Base-by-base conservation (phyloP, 225 moss, liverwort and hornwort species). In the Neckera pumila region DNA sequence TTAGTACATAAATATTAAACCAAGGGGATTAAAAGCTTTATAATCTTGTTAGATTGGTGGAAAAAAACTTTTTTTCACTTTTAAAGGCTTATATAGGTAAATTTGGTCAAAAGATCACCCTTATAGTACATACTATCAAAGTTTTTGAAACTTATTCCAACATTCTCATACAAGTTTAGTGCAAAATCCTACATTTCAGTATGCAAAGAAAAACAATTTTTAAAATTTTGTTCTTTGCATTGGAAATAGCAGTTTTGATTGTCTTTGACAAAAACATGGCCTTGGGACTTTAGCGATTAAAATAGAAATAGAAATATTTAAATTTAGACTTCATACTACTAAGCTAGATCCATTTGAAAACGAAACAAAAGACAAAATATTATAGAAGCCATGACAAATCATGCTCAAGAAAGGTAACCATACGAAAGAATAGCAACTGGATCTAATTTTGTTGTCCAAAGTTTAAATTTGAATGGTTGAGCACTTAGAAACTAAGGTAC, bases 381-480 rank as follows among this genome's bases (percentile, higher is more conserved):
- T n/a, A 67, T 21, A 21, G 7, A n/a, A 67, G n/a, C 12, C 6
- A 21, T 2, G 2, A 0, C n/a, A n/a, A n/a, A 67, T 21, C 21
- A 6, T 22, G 0, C 6, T 6, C 6, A 6, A n/a, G 0, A n/a
- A 67, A 6, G 12, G 21, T 21, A n/a, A n/a, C 3, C 21, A 12
- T 67, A 4, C 21, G n/a, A n/a, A 67, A 3, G 66, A 6, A 21
- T 0, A 2, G 0, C n/a, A 67, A 12, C n/a, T 67, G 21, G 21
- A 67, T n/a, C n/a, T 67, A 21, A 7, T 67, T 21, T 67, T n/a
- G 12, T 67, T 21, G 12, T n/a, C 67, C 12, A 67, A 67, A 67
- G n/a, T 67, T 67, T 67, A 22, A 21, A 51, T 51, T 51, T 5
- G 13, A 3, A 49, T 49, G 13, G 49, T 49, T 49, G 49, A 49